phyloP scores from a whole-genome alignment of 2,329 filamentous ascomycete species.

The Neofusicoccum ribis region DNA sequence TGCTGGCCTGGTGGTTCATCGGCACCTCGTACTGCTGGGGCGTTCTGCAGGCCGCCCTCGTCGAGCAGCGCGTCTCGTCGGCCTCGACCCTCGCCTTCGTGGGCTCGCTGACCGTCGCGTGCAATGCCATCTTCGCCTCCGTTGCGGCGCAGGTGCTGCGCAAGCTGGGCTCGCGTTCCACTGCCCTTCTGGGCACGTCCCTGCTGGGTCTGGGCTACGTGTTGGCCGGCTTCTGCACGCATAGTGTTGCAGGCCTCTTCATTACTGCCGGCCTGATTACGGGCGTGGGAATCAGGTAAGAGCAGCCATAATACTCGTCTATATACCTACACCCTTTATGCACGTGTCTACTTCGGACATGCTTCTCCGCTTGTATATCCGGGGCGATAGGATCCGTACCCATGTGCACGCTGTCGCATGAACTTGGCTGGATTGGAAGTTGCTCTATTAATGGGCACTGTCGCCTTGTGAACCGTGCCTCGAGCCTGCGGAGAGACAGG shows the following conservation, averaged over 20 bases:
- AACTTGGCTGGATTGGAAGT: not conserved
- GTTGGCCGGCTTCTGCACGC: constrained; percentile 48
- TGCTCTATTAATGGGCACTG: constrained; percentile 5
- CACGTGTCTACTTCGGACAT: constrained; percentile 12
- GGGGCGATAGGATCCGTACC: not conserved
- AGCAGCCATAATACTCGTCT: not conserved
- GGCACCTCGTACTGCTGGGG: constrained; percentile 62
- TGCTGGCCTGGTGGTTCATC: constrained; percentile 54
- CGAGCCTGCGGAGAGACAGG: constrained; percentile 2
- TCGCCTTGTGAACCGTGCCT: constrained; percentile 9
- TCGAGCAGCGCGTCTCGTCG: constrained; percentile 49
- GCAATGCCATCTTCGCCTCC: constrained; percentile 55
- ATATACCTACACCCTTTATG: constrained; percentile 6
- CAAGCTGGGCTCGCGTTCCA: constrained; percentile 49
- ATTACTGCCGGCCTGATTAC: constrained; percentile 49
- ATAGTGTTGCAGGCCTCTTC: constrained; percentile 51
- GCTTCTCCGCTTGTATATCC: not conserved
- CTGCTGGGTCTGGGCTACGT: constrained; percentile 54
- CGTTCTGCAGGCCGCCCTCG: constrained; percentile 59
- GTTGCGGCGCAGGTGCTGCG: constrained; percentile 55
- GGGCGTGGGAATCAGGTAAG: constrained; percentile 42
- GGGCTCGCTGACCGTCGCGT: constrained; percentile 54
- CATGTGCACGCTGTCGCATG: constrained; percentile 3
- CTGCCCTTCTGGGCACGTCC: constrained; percentile 51
- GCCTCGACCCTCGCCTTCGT: constrained; percentile 60